Evolutionary conservation across 495 filamentous ascomycete species (phyloP).

Genomic region (Tuber umbilicatum): DNA sequence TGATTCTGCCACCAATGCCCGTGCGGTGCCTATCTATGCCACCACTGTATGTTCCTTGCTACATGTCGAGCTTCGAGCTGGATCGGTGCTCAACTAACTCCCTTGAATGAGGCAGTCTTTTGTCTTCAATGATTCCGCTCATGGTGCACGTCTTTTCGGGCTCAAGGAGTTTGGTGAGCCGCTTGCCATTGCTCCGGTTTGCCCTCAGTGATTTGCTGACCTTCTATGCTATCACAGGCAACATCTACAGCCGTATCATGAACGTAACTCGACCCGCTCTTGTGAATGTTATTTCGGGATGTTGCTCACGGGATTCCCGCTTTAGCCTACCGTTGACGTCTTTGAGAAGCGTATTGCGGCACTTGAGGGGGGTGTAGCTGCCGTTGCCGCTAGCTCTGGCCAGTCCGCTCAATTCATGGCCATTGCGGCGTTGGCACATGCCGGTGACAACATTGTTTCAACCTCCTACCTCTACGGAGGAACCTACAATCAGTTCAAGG

Average conservation of each 20-base stretch:
- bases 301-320: background rate
- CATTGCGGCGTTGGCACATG: conserved; percentile 70
- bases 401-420: conserved; percentile 95
- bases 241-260: conserved; percentile 98
- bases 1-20: conserved; percentile 78
- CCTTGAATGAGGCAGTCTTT: conserved; percentile 57
- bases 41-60: conserved; percentile 59
- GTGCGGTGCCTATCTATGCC: conserved; percentile 94
- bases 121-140: conserved; percentile 93
- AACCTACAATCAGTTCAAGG: conserved; percentile 98
- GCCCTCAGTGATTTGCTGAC: background rate
- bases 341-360: conserved; percentile 97
- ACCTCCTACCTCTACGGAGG: conserved; percentile 93
- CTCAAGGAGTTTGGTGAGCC: conserved; percentile 79
- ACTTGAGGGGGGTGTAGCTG: conserved; percentile 87
- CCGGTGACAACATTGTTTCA: conserved; percentile 91
- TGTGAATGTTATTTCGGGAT: background rate
- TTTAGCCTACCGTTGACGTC: conserved; percentile 87
- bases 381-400: conserved; percentile 81
- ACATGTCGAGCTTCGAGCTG: background rate
- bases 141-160: conserved; percentile 90
- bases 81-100: conserved; percentile 6
- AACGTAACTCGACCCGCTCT: conserved; percentile 53
- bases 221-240: conserved; percentile 46
- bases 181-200: background rate